phyloP scores from a whole-genome alignment of 2,329 filamentous ascomycete genomes.

The Tolypocladium capitatum region DNA sequence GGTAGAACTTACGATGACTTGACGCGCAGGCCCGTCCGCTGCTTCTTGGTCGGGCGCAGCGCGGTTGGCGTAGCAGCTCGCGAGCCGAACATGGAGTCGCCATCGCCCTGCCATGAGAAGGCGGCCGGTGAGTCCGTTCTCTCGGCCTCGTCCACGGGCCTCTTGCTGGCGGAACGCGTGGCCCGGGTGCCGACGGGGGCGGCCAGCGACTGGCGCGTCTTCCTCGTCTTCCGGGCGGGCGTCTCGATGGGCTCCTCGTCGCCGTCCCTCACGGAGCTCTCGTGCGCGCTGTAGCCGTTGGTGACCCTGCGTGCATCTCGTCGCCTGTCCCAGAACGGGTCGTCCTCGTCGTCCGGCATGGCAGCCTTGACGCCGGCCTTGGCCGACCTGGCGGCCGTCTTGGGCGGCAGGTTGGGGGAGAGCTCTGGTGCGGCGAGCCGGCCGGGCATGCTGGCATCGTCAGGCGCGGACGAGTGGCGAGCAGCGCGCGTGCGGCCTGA shows the following conservation, averaged over 20 bases:
- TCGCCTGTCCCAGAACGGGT: conserved; percentile 20
- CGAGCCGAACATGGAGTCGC: conserved; percentile 35
- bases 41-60: conserved; percentile 44
- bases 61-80: conserved; percentile 47
- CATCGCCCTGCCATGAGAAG: conserved; percentile 33
- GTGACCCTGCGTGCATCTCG: conserved; percentile 26
- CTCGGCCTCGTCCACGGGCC: conserved; percentile 41
- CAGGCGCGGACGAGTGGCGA: conserved; percentile 11
- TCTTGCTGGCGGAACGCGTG: conserved; percentile 38
- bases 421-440: conserved; percentile 19
- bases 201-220: conserved; percentile 22
- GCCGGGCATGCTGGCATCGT: conserved; percentile 27
- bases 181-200: conserved; percentile 24
- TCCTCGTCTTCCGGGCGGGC: conserved; percentile 18
- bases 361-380: conserved; percentile 14
- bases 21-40: conserved; percentile 47
- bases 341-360: conserved; percentile 16
- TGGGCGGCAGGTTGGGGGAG: conserved; percentile 18
- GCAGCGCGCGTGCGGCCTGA: conserved; percentile 10
- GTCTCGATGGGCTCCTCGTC: conserved; percentile 15
- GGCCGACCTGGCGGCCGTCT: conserved; percentile 9
- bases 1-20: conserved; percentile 53
- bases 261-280: conserved; percentile 25
- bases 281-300: conserved; percentile 18
- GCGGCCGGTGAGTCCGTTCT: conserved; percentile 38